A percentile compares a stretch with the other conserved stretches of the same genome.
Evolutionary conservation across 2,329 filamentous ascomycete genomes (phyloP).

Genomic region (Diaporthe ampelina): DNA sequence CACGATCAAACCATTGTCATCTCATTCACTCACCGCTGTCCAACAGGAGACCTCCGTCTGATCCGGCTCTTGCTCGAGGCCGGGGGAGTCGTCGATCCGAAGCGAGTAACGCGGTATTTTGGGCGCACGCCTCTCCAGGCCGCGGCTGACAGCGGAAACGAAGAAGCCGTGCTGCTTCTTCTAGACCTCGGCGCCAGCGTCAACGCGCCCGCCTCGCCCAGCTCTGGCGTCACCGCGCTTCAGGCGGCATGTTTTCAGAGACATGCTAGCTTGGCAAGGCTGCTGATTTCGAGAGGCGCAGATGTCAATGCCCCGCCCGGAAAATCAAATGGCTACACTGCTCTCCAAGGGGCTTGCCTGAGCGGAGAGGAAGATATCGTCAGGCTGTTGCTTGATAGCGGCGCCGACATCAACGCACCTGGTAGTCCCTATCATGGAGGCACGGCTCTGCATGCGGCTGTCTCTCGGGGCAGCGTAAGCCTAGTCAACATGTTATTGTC

Average conservation of each 20-base stretch:
- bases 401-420: too few species aligned
- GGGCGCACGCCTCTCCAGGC: slow-evolving; percentile 56
- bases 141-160: slow-evolving; percentile 50
- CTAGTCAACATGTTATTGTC: slow-evolving; percentile 42
- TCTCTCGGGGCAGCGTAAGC: slow-evolving; percentile 38
- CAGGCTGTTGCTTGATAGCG: slow-evolving; percentile 33
- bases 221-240: slow-evolving; percentile 44
- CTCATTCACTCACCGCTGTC: background rate
- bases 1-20: background rate
- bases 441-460: slow-evolving; percentile 43
- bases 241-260: slow-evolving; percentile 43
- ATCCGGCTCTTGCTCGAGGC: slow-evolving; percentile 47
- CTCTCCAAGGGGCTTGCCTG: slow-evolving; percentile 52
- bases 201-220: slow-evolving; percentile 48
- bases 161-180: slow-evolving; percentile 48
- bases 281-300: slow-evolving; percentile 42
- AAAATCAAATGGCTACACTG: slow-evolving; percentile 48
- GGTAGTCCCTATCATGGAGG: slow-evolving; percentile 44
- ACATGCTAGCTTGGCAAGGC: slow-evolving; percentile 35
- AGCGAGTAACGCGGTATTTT: slow-evolving; percentile 49
- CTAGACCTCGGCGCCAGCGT: slow-evolving; percentile 54
- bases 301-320: slow-evolving; percentile 43
- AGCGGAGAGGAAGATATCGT: slow-evolving; percentile 53
- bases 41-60: slow-evolving; percentile 42
- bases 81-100: slow-evolving; percentile 50